Percentiles rank a stretch among this genome's conserved stretches.
These are phyloP conservation scores for Chenopodium berlandieri DNA, from an alignment of 148 eudicot species.

Conservation along the genomic window DNA sequence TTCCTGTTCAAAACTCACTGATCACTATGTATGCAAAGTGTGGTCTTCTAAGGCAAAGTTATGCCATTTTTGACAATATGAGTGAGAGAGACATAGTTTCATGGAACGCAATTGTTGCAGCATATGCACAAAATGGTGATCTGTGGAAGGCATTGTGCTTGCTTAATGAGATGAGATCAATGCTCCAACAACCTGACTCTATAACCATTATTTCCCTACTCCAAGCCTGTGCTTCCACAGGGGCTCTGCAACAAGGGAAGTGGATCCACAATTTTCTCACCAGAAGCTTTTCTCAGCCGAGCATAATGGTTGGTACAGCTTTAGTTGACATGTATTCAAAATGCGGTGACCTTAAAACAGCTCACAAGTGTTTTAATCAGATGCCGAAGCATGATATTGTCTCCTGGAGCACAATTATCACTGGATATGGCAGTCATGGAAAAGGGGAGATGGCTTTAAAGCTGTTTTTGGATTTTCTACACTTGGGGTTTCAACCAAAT, in stretches of 20 bases:
- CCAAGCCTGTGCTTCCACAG: conserved; percentile 74
- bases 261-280: conserved; percentile 64
- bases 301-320: conserved; percentile 59
- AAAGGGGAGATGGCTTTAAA: conserved; percentile 66
- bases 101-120: conserved; percentile 85
- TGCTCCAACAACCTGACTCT: conserved; percentile 49
- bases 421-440: conserved; percentile 89
- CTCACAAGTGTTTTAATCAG: conserved; percentile 59
- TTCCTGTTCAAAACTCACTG: conserved; percentile 65
- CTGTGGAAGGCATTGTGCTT: conserved; percentile 45
- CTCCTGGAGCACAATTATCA: conserved; percentile 74
- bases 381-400: conserved; percentile 66
- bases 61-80: conserved; percentile 52
- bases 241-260: conserved; percentile 79
- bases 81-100: conserved; percentile 68
- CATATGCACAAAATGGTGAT: conserved; percentile 67
- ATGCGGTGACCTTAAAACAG: conserved; percentile 67
- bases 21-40: conserved; percentile 79
- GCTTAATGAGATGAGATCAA: conserved; percentile 64
- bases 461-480: conserved; percentile 47
- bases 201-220: conserved; percentile 67
- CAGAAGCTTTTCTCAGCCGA: conserved; percentile 47
- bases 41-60: conserved; percentile 46
- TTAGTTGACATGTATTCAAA: conserved; percentile 93
- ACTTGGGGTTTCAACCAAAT: conserved; percentile 53